phyloP scores from a whole-genome alignment of 2,329 filamentous ascomycete genomes.

The Dactylonectria estremocensis region DNA sequence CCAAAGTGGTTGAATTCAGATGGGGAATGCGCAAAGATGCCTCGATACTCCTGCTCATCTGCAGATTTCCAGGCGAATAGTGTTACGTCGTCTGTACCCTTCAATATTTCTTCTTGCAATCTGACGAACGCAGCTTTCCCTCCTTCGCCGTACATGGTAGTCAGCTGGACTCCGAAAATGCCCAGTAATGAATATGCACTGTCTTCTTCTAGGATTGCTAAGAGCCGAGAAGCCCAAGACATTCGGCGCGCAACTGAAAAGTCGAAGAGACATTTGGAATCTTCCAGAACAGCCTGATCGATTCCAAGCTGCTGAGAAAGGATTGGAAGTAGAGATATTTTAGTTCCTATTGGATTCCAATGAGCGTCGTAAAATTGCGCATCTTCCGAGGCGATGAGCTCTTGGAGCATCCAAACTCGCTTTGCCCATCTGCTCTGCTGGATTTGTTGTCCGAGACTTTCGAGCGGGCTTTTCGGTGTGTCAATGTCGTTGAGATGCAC shows the following conservation, averaged over 20 bases:
- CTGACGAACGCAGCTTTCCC: slow-evolving; percentile 39
- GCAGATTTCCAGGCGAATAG: slow-evolving; percentile 3
- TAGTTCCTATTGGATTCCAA: neutral
- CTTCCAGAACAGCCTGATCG: neutral
- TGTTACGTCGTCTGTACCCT: slow-evolving; percentile 19
- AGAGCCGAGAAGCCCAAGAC: slow-evolving; percentile 10
- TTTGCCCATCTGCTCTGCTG: neutral
- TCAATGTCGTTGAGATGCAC: neutral
- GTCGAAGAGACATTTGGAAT: neutral
- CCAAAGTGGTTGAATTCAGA: slow-evolving; percentile 8
- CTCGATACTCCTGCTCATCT: neutral
- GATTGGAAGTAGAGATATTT: neutral
- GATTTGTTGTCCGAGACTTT: neutral
- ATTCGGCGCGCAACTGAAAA: slow-evolving; percentile 5
- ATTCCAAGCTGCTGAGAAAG: neutral
- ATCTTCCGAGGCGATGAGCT: neutral
- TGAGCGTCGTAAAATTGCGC: neutral
- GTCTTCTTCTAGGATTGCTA: slow-evolving; percentile 43
- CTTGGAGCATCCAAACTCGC: slow-evolving; percentile 1
- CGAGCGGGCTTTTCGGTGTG: too few species aligned
- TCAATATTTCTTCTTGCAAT: slow-evolving; percentile 42
- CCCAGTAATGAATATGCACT: slow-evolving; percentile 49
- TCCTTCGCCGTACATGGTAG: slow-evolving; percentile 48
- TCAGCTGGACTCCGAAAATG: slow-evolving; percentile 48
- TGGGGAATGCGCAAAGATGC: neutral